Evolutionary conservation across 768 basidiomycete genomes (phyloP).

Genomic region (Candolleomyces efflorescens): DNA sequence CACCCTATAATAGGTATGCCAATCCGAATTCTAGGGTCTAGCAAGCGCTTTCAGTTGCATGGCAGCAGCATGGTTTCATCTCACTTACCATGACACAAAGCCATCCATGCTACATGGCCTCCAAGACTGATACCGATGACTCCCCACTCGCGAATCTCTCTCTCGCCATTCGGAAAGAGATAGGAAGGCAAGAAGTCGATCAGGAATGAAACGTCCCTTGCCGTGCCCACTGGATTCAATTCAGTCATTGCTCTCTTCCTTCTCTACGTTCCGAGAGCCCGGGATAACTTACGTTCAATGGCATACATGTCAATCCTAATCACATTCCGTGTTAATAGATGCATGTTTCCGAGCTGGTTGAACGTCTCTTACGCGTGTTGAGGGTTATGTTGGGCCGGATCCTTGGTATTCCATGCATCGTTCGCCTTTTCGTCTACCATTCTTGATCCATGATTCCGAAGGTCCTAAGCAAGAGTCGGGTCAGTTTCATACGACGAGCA

Average conservation of each 20-base stretch:
- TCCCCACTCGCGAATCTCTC: constrained; percentile 61
- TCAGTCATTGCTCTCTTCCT: background rate
- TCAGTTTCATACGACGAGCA: background rate
- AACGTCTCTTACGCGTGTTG: constrained; percentile 39
- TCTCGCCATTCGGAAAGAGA: constrained; percentile 65
- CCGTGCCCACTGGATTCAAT: constrained; percentile 48
- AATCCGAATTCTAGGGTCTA: constrained; percentile 42
- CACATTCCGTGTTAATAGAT: background rate
- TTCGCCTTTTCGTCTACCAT: constrained; percentile 29
- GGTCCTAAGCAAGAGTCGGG: constrained; percentile 35
- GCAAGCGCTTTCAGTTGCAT: background rate
- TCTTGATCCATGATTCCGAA: constrained; percentile 42
- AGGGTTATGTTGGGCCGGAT: constrained; percentile 25
- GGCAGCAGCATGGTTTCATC: background rate
- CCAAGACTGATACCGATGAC: constrained; percentile 78
- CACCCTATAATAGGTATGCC: constrained; percentile 63
- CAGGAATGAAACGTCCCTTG: constrained; percentile 72
- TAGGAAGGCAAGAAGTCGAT: constrained; percentile 76
- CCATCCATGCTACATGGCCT: constrained; percentile 80
- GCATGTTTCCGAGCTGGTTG: background rate
- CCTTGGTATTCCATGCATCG: constrained; percentile 28
- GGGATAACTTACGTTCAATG: constrained; percentile 33
- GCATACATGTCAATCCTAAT: constrained; percentile 44
- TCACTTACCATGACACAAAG: constrained; percentile 41
- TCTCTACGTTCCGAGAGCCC: background rate